A percentile compares a stretch with the other conserved stretches of the same genome.
Conservation (phyloP, 2,329 filamentous ascomycete genomes). For the Colletotrichum tropicicola region DNA sequence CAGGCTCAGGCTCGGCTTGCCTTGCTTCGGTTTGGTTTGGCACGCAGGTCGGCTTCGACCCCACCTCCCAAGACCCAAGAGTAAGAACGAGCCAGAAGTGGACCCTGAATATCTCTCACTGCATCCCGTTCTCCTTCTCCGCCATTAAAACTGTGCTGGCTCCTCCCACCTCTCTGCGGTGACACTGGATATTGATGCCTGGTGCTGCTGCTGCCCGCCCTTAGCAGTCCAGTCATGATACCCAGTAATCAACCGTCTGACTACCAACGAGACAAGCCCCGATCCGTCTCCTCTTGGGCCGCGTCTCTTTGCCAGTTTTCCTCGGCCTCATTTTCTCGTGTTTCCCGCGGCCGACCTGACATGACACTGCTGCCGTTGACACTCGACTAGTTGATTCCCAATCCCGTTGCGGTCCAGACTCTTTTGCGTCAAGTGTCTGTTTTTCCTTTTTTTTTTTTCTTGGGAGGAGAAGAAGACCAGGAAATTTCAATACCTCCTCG, state of each 20-base stretch:
- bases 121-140: conserved; percentile 18
- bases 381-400: conserved; percentile 1
- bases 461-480: background rate
- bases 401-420: background rate
- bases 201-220: conserved; percentile 10
- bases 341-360: background rate
- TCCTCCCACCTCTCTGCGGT: conserved; percentile 17
- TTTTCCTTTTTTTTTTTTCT: background rate
- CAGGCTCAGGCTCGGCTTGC: conserved; percentile 4
- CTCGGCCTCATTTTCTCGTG: background rate
- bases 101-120: conserved; percentile 29
- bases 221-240: conserved; percentile 23
- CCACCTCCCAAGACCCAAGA: conserved; percentile 20
- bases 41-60: conserved; percentile 10
- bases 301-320: background rate
- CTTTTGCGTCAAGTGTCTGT: background rate
- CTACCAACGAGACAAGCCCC: conserved; percentile 9
- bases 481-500: background rate
- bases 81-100: conserved; percentile 16
- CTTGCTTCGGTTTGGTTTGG: conserved; percentile 17
- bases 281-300: conserved; percentile 5
- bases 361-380: conserved; percentile 2
- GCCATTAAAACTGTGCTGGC: conserved; percentile 28
- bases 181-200: background rate
- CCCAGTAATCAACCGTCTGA: conserved; percentile 15